phyloP scores from a whole-genome alignment of 2,329 filamentous ascomycete genomes.

The Hortaea werneckii region DNA sequence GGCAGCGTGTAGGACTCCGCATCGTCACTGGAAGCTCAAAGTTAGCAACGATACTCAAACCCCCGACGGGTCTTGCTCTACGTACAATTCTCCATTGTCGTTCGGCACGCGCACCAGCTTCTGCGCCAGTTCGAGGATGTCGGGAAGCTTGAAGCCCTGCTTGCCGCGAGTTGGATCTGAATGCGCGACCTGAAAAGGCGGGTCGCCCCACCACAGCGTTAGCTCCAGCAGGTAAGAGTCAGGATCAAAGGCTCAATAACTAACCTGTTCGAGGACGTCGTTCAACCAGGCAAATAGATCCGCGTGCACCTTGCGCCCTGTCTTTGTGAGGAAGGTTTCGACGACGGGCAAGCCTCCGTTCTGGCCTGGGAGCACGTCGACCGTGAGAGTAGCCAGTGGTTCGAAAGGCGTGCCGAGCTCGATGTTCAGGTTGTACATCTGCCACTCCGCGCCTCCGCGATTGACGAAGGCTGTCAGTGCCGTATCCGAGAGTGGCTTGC shows the following conservation, averaged over 20 bases:
- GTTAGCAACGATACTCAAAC: no score
- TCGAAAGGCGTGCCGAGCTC: conserved; percentile 3
- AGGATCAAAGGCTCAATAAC: no score
- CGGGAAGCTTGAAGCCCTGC: neutral
- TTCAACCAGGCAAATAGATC: neutral
- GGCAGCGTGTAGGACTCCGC: no score
- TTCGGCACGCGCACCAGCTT: neutral
- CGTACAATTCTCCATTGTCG: no score
- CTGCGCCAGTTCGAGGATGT: neutral
- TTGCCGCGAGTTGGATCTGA: neutral
- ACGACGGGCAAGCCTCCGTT: neutral
- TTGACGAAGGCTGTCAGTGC: neutral
- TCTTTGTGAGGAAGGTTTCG: neutral
- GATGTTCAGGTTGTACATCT: neutral
- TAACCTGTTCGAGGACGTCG: no score
- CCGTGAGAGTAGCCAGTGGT: neutral
- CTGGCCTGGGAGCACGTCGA: neutral
- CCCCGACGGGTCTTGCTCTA: no score
- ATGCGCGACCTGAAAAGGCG: neutral
- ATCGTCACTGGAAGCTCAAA: no score
- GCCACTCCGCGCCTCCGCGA: no score
- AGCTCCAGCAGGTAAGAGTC: no score
- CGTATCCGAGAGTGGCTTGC: neutral
- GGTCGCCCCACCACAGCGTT: no score
- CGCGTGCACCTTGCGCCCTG: neutral